A percentile compares a stretch with the other conserved stretches of the same genome.
Conservation (phyloP, 495 filamentous ascomycete genomes). For the Amphirosellinia nigrospora region DNA sequence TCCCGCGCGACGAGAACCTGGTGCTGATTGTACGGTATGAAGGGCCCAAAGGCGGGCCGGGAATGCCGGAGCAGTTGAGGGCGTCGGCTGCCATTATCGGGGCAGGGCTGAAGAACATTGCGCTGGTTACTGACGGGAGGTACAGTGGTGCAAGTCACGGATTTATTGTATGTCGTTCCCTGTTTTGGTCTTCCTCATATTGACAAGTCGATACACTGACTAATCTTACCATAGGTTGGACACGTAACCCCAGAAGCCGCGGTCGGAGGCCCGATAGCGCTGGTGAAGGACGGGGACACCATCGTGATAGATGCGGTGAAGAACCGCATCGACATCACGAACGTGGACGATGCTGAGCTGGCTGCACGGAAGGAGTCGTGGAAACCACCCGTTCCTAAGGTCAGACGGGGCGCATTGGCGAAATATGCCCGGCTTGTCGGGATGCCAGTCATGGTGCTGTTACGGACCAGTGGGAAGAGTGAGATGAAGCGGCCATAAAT, state of each 20-base stretch:
- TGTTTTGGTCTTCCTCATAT: not conserved
- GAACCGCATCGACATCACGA: constrained; percentile 75
- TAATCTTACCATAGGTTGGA: constrained; percentile 44
- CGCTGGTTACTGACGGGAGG: constrained; percentile 90
- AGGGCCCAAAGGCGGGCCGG: constrained; percentile 92
- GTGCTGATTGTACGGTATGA: constrained; percentile 95
- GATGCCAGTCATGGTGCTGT: constrained; percentile 63
- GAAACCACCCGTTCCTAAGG: constrained; percentile 72
- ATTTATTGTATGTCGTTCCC: constrained; percentile 72
- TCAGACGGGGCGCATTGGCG: constrained; percentile 85
- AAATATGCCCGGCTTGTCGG: constrained; percentile 79
- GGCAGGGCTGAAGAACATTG: constrained; percentile 84
- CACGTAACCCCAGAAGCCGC: constrained; percentile 92
- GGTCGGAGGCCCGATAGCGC: constrained; percentile 80
- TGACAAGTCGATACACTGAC: constrained; percentile 33
- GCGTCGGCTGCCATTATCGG: constrained; percentile 92
- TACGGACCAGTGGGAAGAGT: constrained; percentile 49
- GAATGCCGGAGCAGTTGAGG: constrained; percentile 98
- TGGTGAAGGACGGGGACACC: constrained; percentile 80
- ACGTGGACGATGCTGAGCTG: constrained; percentile 70
- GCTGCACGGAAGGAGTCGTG: constrained; percentile 68
- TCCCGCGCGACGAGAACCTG: constrained; percentile 76
- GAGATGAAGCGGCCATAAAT: not conserved
- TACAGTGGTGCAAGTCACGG: constrained; percentile 92
- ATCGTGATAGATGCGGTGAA: constrained; percentile 85